Base-by-base conservation (phyloP, 1,139 yeast species). In the Suhomyces terraborum region DNA sequence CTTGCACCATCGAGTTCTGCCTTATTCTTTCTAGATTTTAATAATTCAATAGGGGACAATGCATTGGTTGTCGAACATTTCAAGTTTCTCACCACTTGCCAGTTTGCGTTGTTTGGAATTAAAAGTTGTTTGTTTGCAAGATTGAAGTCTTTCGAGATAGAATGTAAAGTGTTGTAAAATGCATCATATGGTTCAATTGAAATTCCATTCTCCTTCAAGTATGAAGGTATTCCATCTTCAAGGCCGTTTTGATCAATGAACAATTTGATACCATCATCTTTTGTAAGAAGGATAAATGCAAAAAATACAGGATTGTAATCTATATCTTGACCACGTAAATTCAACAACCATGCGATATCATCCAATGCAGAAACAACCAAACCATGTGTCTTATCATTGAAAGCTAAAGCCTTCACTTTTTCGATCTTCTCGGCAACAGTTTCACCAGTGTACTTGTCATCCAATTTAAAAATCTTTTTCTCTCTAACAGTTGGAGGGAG, bases 321-420 rank as follows among this genome's bases (percentile, higher is more conserved):
- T 49, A 93, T 88, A 59, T 87, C 95, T 46, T 66, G 70, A 14
- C 98, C 98, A 53, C 98, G 77, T 50, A 93, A 70, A 57, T 93
- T 93, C 58, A 89, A 77, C 42, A 89, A 66, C 98, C 97, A 91
- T 7, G 97, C 95, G 47, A 91, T 78, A 57, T 93, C 96, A 65
- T 93, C 98, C 46, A 88, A 67, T 0, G 96, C 86, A 32, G 84
- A 75, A 7, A 88, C 71, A 6, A 87, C 77, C 48, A 88, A 48
- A 44, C 74, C 69, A 49, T 59, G 54, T 45, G 66, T 76, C 43
- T 69, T 64, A 29, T 69, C 68, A 21, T 69, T 61, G 26, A 66
- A 65, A 37, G 80, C 63, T n/a, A 58, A 55, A n/a, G 61, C 56
- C 25, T 74, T 62, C 18, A 84, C 66, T 39, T 69, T 69, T 6